Percentiles rank a stretch among this genome's conserved stretches.
These are phyloP conservation scores for Pseudogymnoascus pannorum DNA, from an alignment of 2,329 filamentous ascomycete genomes.

Conservation along the genomic window DNA sequence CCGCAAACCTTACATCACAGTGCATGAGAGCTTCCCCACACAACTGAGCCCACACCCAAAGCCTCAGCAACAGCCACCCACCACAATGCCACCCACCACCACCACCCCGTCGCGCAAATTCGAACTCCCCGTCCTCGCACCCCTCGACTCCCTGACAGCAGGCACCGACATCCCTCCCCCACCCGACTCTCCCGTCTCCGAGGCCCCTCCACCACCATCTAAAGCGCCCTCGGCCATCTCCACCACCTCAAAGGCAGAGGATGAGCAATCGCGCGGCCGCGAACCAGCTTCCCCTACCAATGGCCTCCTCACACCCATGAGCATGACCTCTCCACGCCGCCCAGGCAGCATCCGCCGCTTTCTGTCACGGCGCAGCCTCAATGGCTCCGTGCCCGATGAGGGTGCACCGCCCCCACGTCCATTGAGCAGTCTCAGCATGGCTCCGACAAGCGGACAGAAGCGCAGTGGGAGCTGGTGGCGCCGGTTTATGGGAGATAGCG, in stretches of 20 bases:
- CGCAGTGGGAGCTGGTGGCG: conserved; percentile 28
- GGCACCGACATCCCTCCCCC: conserved; percentile 31
- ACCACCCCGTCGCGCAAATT: conserved; percentile 21
- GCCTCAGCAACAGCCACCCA: neutral
- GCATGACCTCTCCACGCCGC: conserved; percentile 24
- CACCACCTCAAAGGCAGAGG: conserved; percentile 10
- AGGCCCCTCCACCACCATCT: conserved; percentile 19
- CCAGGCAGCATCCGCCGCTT: conserved; percentile 32
- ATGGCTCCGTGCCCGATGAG: conserved; percentile 15
- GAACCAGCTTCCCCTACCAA: neutral
- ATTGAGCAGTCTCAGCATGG: conserved; percentile 20
- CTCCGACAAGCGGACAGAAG: conserved; percentile 20
- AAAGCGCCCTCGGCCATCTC: conserved; percentile 5
- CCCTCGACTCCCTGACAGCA: conserved; percentile 29
- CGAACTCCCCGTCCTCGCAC: conserved; percentile 27
- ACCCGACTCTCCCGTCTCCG: conserved; percentile 27
- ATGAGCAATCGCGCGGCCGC: neutral
- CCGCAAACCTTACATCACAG: conserved; percentile 6
- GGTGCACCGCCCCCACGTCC: conserved; percentile 24
- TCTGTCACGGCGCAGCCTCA: conserved; percentile 30
- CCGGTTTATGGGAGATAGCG: conserved; percentile 18
- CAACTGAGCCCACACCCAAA: neutral
- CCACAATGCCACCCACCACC: neutral
- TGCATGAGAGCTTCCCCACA: conserved; percentile 8
- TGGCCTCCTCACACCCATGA: conserved; percentile 19